Evolutionary conservation across 2,329 filamentous ascomycete species (phyloP), one percentile per base, ranked within the genome.

Genomic region (Metarhizium brunneum): DNA sequence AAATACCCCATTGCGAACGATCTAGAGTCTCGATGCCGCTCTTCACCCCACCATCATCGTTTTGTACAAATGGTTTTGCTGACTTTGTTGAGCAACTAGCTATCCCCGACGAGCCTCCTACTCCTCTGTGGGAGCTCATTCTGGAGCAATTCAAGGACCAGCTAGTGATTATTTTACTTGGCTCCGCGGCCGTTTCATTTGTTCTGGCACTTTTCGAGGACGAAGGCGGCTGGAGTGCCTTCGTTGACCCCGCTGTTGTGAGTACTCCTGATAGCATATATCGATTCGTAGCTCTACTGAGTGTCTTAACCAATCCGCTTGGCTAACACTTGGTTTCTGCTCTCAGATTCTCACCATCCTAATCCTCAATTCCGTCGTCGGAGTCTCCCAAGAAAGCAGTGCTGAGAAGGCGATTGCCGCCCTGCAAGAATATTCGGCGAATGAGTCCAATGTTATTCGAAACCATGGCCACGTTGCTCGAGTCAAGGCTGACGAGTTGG

Each of bases 121-220:
- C 94, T 36, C 94, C 94, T 43, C 71, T 99, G 50, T 99, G 92
- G 94, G 84, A 97, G 74, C 85, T 99, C 60, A 90, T 99, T 55
- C 81, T 99, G 57, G 94, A 99, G 75, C 94, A 99, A 72, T 99
- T 99, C 81, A 96, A 99, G 74, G 94, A 99, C 70, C 94, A 99
- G 73, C 84, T 99, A 50, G 94, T 99, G 63, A 82, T 99, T 54
- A 99, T 99, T 64, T 80, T 99, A 25, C 82, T 99, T 52, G 94
- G 85, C 54, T 97, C 92, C 42, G 94, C 94, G 11, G 90, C 87
- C 20, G 86, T 99, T 40, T 97, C 94, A 2, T 97, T 99, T 69
- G 84, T 92, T 30, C 79, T 99, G 59, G 94, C 94, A 30, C 80
- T 99, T 13, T 91, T 99, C 63, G 94, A 99, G 70, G 88, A 94